phyloP scores from a whole-genome alignment of 73 alveolate genomes.

The Blepharisma japonicum region DNA sequence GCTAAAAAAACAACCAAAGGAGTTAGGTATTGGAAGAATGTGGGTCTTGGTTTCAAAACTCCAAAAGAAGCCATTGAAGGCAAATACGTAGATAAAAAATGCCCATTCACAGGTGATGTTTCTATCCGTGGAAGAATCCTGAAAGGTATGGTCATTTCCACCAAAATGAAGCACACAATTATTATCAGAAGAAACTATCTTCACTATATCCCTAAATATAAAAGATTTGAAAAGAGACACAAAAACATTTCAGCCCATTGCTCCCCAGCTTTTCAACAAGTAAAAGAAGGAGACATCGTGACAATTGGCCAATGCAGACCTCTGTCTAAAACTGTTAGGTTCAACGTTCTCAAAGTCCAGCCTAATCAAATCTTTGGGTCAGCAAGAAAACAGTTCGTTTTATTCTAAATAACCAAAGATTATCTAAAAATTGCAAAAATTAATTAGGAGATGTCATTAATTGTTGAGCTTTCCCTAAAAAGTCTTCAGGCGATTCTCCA shows the following conservation, averaged over 20 bases:
- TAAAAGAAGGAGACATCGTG: constrained; percentile 17
- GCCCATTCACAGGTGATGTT: constrained; percentile 96
- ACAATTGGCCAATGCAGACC: constrained; percentile 97
- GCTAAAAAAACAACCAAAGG: constrained; percentile 41
- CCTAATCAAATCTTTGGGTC: constrained; percentile 46
- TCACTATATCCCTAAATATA: constrained; percentile 92
- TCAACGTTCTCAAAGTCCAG: constrained; percentile 87
- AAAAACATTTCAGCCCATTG: constrained; percentile 79
- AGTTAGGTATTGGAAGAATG: constrained; percentile 92
- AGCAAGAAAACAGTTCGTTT: constrained; percentile 42
- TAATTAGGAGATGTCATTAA: too few relatives aligned
- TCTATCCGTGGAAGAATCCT: constrained; percentile 91
- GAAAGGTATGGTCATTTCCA: constrained; percentile 94
- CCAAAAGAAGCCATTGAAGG: constrained; percentile 97
- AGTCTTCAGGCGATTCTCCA: too few relatives aligned
- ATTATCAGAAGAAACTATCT: constrained; percentile 95
- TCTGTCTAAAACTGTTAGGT: constrained; percentile 96
- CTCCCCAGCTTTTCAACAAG: constrained; percentile 42
- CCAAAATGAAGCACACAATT: constrained; percentile 95
- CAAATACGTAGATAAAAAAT: constrained; percentile 88
- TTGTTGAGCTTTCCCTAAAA: too few relatives aligned
- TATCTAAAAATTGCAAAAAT: too few relatives aligned
- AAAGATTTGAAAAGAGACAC: constrained; percentile 97
- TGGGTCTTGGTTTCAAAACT: constrained; percentile 96
- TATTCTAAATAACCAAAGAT: too few relatives aligned